Evolutionary conservation across 176 grass and related monocot genomes (phyloP).

Genomic region (Secale cereale): DNA sequence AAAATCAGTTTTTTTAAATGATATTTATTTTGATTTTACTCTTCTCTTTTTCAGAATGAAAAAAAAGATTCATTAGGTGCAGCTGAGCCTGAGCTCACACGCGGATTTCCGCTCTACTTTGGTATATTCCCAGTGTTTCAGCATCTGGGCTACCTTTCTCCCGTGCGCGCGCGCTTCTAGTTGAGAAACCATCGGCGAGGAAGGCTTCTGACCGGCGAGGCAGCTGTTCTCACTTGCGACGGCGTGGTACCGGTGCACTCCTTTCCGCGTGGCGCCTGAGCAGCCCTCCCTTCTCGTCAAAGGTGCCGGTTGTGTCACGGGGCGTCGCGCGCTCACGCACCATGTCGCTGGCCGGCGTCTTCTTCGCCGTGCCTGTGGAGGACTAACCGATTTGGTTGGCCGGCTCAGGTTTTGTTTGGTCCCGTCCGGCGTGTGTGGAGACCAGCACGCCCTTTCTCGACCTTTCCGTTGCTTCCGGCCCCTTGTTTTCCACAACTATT

Average conservation of each 20-base stretch:
- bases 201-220: background rate
- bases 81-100: too few relatives aligned
- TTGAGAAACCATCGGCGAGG: background rate
- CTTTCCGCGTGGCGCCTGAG: conserved; percentile 21
- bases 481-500: background rate
- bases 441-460: background rate
- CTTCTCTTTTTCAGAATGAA: too few relatives aligned
- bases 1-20: too few relatives aligned
- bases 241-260: background rate
- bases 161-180: background rate
- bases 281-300: background rate
- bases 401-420: background rate
- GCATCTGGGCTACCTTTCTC: background rate
- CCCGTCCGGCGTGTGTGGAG: background rate
- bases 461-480: too few relatives aligned
- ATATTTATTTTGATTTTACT: too few relatives aligned
- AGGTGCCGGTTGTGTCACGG: background rate
- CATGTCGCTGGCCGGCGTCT: background rate
- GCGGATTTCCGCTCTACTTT: background rate
- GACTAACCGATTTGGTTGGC: conserved; percentile 18
- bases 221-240: background rate
- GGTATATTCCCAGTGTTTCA: background rate
- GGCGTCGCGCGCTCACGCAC: background rate
- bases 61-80: too few relatives aligned
- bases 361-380: conserved; percentile 9